phyloP scores from a whole-genome alignment of 805 yeast genomes.

The Lipomyces kockii region DNA sequence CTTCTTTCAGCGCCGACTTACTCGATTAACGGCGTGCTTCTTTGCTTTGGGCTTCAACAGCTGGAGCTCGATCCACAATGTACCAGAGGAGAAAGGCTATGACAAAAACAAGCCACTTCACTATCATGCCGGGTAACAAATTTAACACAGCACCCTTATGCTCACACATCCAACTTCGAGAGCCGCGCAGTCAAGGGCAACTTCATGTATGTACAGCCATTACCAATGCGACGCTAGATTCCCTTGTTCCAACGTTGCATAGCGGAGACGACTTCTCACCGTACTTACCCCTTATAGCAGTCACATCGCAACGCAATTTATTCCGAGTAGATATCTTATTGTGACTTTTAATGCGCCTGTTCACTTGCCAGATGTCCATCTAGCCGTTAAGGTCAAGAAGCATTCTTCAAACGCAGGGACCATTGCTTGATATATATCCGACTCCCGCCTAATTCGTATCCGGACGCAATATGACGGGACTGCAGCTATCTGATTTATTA shows the following conservation, averaged over 20 bases:
- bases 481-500: not conserved
- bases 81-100: no score
- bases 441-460: not conserved
- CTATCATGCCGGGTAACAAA: not conserved
- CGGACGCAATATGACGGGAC: not conserved
- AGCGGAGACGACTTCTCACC: not conserved
- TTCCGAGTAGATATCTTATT: not conserved
- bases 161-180: not conserved
- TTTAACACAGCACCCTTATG: not conserved
- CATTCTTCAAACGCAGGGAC: no score
- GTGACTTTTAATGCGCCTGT: not conserved
- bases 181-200: no score
- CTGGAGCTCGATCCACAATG: no score
- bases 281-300: not conserved
- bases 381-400: not conserved
- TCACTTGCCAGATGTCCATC: not conserved
- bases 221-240: no score
- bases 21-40: not conserved
- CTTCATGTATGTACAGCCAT: no score
- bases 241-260: no score
- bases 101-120: no score
- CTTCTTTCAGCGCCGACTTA: not conserved
- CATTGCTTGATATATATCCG: no score
- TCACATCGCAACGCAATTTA: not conserved
- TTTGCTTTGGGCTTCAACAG: no score